Percentiles rank a stretch among this genome's conserved stretches.
These are phyloP conservation scores for Fusarium papillatum DNA, from an alignment of 2,329 filamentous ascomycete species.

Conservation along the genomic window DNA sequence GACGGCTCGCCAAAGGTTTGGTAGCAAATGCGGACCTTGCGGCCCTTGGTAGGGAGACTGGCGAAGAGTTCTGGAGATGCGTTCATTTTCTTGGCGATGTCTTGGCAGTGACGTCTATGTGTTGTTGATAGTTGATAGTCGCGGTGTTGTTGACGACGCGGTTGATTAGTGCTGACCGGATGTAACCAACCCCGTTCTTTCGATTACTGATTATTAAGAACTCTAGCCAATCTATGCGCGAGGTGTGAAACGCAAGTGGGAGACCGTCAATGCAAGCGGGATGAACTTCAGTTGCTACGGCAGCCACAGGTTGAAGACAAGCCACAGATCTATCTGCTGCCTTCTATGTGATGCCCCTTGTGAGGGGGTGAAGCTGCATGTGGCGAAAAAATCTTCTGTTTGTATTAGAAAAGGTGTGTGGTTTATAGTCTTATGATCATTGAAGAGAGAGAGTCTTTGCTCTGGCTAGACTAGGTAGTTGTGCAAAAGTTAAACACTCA, in stretches of 20 bases:
- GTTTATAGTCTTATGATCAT: neutral
- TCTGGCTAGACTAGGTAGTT: neutral
- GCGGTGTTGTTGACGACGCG: neutral
- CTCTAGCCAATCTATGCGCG: neutral
- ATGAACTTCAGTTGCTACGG: neutral
- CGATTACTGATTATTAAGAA: neutral
- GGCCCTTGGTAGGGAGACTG: conserved; percentile 27
- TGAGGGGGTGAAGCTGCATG: neutral
- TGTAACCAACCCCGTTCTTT: neutral
- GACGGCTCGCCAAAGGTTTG: conserved; percentile 42
- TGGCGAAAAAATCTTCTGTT: neutral
- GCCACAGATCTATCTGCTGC: no score
- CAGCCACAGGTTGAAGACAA: neutral
- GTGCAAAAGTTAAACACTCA: neutral
- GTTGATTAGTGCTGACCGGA: neutral
- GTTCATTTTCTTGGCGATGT: conserved; percentile 21
- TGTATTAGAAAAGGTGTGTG: neutral
- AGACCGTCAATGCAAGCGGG: neutral
- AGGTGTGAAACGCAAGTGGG: neutral
- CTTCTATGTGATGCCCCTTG: neutral
- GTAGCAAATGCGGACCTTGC: conserved; percentile 46
- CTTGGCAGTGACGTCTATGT: neutral
- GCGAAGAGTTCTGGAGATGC: conserved; percentile 43
- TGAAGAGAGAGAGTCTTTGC: neutral
- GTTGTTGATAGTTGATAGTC: neutral